Evolutionary conservation across 1,284 basidiomycete species (phyloP), one percentile per base, ranked within the genome.

Genomic region (Bjerkandera adusta): DNA sequence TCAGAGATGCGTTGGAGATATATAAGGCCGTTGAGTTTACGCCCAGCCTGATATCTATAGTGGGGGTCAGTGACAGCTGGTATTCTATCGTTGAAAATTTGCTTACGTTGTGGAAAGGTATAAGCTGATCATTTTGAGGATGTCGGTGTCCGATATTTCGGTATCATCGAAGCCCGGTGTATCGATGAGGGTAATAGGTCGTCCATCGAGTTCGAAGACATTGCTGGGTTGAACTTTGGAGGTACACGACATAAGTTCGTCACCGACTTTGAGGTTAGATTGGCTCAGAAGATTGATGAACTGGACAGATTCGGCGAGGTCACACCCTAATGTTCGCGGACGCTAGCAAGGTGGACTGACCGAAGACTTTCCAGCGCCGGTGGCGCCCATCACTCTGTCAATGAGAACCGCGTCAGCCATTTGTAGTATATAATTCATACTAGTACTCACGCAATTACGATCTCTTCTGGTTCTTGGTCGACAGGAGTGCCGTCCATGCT

Each of bases 1-100:
- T 79, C 77, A 40, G 73, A 69, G 51, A 80, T 80, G 4, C 74
- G 69, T 51, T 80, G 77, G 61, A 78, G 65, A 60, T 79, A 80
- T 36, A 80, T 69, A 55, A 80, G 66, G 0, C 78, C 78, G 2
- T 69, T 65, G 16, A 80, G 64, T 42, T 67, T 71, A 43, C 64
- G 55, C 13, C 66, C 64, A 13, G 61, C 56, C 25, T 69, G 55
- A 26, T 74, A 72, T 13, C 72, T 73, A 54, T 33, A 30, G n/a
- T 24, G 25, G n/a, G 21, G 12, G 25, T 46, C 8, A 26, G 32
- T 39, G 30, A 15, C 30, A 3, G 20, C 29, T 33, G 3, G 13
- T 43, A 21, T 35, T n/a, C 13, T 16, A 18, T 16, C n/a, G 16
- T 32, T 15, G 37, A n/a, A 27, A 13, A 12, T 22, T 27, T 29